phyloP scores from a whole-genome alignment of 2,329 filamentous ascomycete genomes.

The Xenoacremonium recifei region DNA sequence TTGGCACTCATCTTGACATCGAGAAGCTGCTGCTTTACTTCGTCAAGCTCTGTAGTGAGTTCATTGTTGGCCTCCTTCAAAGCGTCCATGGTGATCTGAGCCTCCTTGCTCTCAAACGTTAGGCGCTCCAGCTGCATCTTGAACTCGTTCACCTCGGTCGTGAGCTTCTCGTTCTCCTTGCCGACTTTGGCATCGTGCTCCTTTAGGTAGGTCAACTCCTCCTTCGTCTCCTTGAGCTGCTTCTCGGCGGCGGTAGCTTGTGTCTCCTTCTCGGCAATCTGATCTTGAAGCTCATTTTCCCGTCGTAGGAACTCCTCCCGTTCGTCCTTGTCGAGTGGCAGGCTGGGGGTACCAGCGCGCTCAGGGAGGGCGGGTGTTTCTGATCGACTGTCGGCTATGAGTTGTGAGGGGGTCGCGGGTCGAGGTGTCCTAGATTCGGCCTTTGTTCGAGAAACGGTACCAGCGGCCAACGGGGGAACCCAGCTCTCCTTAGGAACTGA shows the following conservation, averaged over 20 bases:
- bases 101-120: constrained; percentile 94
- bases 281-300: constrained; percentile 96
- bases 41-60: constrained; percentile 86
- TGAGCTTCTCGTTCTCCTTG: constrained; percentile 87
- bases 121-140: constrained; percentile 97
- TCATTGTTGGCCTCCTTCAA: constrained; percentile 95
- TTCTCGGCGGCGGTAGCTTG: constrained; percentile 78
- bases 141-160: constrained; percentile 83
- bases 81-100: constrained; percentile 95
- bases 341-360: constrained; percentile 79
- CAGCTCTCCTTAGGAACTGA: constrained; percentile 85
- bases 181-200: constrained; percentile 80
- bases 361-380: constrained; percentile 71
- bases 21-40: constrained; percentile 92
- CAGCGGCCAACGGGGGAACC: constrained; percentile 64
- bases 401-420: constrained; percentile 52
- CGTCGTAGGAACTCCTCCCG: constrained; percentile 91
- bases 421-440: constrained; percentile 45
- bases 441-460: constrained; percentile 38
- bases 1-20: constrained; percentile 97
- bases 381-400: constrained; percentile 56
- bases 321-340: constrained; percentile 92
- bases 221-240: constrained; percentile 75
- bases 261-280: constrained; percentile 89
- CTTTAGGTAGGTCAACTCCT: constrained; percentile 81